A percentile compares a stretch with the other conserved stretches of the same genome.
These are phyloP conservation scores for Solanum tarapatanum DNA, from an alignment of 257 asterid genomes.

Conservation along the genomic window DNA sequence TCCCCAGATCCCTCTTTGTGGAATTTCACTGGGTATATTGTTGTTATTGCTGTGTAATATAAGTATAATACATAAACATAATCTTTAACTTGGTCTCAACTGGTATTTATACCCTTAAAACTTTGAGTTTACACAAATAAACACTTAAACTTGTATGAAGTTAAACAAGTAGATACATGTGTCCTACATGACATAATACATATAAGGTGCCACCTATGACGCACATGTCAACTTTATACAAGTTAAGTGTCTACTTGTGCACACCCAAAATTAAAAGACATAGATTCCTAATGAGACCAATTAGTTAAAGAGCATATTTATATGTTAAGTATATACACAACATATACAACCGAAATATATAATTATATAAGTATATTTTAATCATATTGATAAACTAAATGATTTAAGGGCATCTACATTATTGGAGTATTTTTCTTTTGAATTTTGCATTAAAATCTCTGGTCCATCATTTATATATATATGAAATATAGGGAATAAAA, in stretches of 20 bases:
- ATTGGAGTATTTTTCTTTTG: background rate
- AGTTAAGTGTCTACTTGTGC: background rate
- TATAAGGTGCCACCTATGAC: background rate
- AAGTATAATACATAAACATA: no score
- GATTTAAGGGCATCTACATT: background rate
- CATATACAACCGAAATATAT: background rate
- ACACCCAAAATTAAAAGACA: background rate
- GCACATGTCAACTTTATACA: background rate
- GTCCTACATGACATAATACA: background rate
- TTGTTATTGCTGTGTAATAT: no score
- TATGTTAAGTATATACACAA: no score
- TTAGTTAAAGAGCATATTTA: no score
- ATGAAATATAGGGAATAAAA: background rate
- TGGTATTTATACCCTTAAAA: background rate
- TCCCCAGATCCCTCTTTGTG: fast-evolving
- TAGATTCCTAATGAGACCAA: background rate
- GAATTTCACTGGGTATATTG: no score
- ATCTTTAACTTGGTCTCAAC: no score
- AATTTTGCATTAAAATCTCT: background rate
- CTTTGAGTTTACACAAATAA: background rate
- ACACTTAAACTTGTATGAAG: no score
- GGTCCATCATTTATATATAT: background rate
- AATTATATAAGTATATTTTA: background rate
- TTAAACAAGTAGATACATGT: no score
- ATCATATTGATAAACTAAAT: background rate